phyloP scores from a whole-genome alignment of 1,284 basidiomycete species.

The Malassezia japonica region DNA sequence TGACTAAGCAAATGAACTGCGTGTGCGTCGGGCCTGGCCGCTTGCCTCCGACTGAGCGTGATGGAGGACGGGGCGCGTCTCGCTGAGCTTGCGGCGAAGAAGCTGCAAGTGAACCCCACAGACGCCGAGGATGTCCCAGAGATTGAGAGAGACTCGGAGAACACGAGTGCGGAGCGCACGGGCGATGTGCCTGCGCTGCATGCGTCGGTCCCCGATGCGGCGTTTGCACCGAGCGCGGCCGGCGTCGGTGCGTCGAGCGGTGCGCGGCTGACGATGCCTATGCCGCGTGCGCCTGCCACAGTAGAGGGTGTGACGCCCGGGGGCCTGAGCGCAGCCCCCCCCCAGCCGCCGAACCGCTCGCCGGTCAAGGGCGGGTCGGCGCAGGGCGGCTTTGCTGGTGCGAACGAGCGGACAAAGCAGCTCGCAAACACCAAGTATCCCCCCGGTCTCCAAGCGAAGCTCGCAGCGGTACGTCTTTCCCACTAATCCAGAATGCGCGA shows the following conservation, averaged over 20 bases:
- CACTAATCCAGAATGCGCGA: constrained; percentile 18
- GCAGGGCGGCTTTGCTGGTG: constrained; percentile 20
- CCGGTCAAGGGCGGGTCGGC: too few species aligned
- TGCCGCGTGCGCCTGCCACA: too few species aligned
- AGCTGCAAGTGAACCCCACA: not conserved
- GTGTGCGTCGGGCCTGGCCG: not conserved
- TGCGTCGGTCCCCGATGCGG: too few species aligned
- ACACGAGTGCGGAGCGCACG: too few species aligned
- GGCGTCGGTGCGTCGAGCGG: too few species aligned
- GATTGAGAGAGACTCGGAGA: too few species aligned
- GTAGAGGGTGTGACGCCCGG: too few species aligned
- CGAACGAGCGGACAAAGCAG: constrained; percentile 32
- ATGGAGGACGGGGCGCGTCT: not conserved
- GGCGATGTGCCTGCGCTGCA: too few species aligned
- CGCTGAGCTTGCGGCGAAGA: not conserved
- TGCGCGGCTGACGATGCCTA: too few species aligned
- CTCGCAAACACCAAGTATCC: constrained; percentile 52
- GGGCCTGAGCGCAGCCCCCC: too few species aligned
- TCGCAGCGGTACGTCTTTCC: constrained; percentile 63
- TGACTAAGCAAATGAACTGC: not conserved
- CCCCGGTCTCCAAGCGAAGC: constrained; percentile 79
- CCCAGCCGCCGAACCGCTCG: too few species aligned
- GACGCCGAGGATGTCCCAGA: not conserved
- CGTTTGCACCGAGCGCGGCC: too few species aligned
- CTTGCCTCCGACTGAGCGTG: not conserved